Base-by-base conservation (phyloP, 495 filamentous ascomycete species). In the Podospora pseudopauciseta region DNA sequence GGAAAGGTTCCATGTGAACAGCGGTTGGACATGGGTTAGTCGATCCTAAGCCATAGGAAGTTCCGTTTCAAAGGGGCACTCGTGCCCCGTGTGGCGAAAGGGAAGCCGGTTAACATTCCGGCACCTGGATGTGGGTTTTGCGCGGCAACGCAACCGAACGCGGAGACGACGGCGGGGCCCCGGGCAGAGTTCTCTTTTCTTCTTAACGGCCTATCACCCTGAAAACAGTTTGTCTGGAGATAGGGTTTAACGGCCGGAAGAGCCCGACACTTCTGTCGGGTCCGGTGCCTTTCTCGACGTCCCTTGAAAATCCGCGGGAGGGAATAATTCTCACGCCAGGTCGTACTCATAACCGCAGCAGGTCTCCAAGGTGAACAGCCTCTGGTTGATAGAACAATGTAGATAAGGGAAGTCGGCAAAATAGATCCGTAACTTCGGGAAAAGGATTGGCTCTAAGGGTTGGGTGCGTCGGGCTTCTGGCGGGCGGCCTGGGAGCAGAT, bases 301-400 rank as follows among this genome's bases (percentile, higher is more conserved):
- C 83, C 85, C 82, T 88, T 88, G 84, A 89, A 89, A 89, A 88
- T 88, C 84, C 83, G 80, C 81, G 81, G 84, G 83, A 87, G 20
- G 84, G 81, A 84, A 86, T 87, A 86, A 80, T 84, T 87, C 87
- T 88, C 83, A 84, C 82, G 85, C 84, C 79, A 87, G 80, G 83
- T 86, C 83, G 83, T 87, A 87, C 83, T 86, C 81, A 87, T 86
- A 87, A 87, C 86, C 85, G 85, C 84, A 88, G 85, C 83, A 89
- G 85, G 85, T 89, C 85, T 87, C 84, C 83, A 88, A 89, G 83
- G 85, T 86, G 83, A 89, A 87, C 80, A 88, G 85, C 86, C 85
- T 89, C 85, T 88, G 86, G 85, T 89, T 88, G 83, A 88, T 88
- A 88, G 84, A 87, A 89, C 79, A 87, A 87, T 87, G 83, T 88